Evolutionary conservation across 805 yeast genomes (phyloP).

Genomic region (Clavispora fructus): DNA sequence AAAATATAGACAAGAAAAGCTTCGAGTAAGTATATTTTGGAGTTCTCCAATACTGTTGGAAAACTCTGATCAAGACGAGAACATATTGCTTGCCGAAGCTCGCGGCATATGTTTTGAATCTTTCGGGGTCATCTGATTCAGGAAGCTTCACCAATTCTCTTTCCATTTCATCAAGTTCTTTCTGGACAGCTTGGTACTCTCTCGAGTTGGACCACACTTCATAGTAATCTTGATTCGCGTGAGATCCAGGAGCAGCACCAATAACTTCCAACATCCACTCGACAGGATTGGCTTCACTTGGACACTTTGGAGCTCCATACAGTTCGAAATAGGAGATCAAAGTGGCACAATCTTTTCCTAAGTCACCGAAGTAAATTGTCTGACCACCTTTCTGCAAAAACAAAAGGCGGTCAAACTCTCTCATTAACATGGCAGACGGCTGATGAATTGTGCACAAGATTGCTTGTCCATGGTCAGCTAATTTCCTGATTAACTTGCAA

Average conservation of each 20-base stretch:
- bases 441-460: conserved; percentile 66
- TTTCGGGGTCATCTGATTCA: conserved; percentile 18
- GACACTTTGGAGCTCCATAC: conserved; percentile 63
- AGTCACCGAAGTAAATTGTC: conserved; percentile 71
- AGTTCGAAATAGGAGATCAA: conserved; percentile 63
- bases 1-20: conserved; percentile 7
- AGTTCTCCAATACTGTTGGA: conserved; percentile 33
- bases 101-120: conserved; percentile 10
- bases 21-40: conserved; percentile 20
- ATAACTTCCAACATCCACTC: conserved; percentile 50
- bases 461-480: conserved; percentile 38
- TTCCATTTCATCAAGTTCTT: conserved; percentile 17
- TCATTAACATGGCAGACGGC: conserved; percentile 74
- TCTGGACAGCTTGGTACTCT: conserved; percentile 11
- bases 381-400: conserved; percentile 67
- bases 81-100: conserved; percentile 14
- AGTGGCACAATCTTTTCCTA: conserved; percentile 48
- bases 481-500: conserved; percentile 35
- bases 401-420: conserved; percentile 72
- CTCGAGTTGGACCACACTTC: conserved; percentile 49
- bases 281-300: conserved; percentile 71
- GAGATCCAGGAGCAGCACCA: conserved; percentile 78
- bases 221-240: conserved; percentile 54
- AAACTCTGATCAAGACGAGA: conserved; percentile 27
- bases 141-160: conserved; percentile 17